These are phyloP conservation scores for Colletotrichum godetiae DNA, from an alignment of 2,329 filamentous ascomycete genomes.

Conservation along the genomic window DNA sequence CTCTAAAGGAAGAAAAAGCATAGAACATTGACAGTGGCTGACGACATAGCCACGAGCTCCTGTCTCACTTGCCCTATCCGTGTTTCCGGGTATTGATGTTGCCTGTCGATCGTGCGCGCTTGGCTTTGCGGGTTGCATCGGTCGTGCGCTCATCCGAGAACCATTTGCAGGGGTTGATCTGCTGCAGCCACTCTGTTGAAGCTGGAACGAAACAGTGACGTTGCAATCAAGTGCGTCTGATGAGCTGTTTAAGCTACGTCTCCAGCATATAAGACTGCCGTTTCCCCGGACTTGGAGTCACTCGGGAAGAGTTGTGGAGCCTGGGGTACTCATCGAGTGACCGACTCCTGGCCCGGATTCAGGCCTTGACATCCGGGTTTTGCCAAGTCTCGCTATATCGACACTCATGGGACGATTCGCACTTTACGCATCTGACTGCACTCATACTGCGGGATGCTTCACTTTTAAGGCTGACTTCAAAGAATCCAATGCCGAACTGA, in stretches of 20 bases:
- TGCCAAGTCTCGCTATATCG: not conserved
- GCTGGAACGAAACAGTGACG: not conserved
- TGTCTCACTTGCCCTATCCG: not conserved
- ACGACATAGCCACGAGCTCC: not conserved
- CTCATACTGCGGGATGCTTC: too few species aligned
- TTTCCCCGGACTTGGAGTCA: not conserved
- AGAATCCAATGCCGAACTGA: too few species aligned
- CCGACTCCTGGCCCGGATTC: not conserved
- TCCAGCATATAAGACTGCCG: not conserved
- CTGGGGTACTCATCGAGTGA: not conserved
- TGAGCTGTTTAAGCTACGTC: not conserved
- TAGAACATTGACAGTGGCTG: not conserved
- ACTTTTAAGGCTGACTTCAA: too few species aligned
- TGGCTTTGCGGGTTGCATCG: not conserved
- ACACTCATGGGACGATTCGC: not conserved
- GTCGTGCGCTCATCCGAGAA: not conserved
- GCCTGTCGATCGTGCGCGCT: constrained; percentile 9
- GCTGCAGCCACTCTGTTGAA: not conserved
- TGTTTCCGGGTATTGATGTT: not conserved
- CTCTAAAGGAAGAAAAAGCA: not conserved
- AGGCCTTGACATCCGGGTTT: not conserved
- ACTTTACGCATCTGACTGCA: too few species aligned
- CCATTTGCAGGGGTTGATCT: not conserved
- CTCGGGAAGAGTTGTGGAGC: not conserved
- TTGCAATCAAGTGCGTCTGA: too few species aligned